Conservation (phyloP, 352 stramenopile species). For the Lagenidium giganteum region DNA sequence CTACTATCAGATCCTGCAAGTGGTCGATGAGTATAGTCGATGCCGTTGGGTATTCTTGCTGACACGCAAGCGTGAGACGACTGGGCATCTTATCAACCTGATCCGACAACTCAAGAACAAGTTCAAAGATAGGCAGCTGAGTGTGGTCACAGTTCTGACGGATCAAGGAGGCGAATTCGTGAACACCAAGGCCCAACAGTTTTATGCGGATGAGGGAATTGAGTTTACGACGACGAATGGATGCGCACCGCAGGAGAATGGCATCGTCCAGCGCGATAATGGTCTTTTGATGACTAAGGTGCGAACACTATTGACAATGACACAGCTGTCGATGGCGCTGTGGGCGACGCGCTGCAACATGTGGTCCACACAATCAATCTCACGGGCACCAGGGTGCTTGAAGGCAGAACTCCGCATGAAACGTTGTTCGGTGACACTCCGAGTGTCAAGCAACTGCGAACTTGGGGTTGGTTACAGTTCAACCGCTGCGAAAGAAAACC, state of each 20-base stretch:
- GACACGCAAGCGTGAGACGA: background rate
- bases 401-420: conserved; percentile 7
- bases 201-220: conserved; percentile 5
- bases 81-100: background rate
- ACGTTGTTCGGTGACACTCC: background rate
- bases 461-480: no score
- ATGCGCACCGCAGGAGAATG: conserved; percentile 12
- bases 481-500: no score
- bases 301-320: conserved; percentile 7
- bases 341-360: conserved; percentile 8
- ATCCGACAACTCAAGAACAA: conserved; percentile 1
- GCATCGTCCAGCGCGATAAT: conserved; percentile 5
- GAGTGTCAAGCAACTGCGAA: background rate
- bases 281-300: conserved; percentile 4
- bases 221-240: conserved; percentile 1
- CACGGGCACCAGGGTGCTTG: conserved; percentile 1
- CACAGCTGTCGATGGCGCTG: conserved; percentile 4
- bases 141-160: conserved; percentile 1
- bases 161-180: conserved; percentile 15
- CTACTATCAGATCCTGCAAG: no score
- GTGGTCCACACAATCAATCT: conserved; percentile 10
- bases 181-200: background rate
- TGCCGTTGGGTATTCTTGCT: conserved; percentile 17
- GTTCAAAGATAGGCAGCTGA: no score
- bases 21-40: no score